Evolutionary conservation across 1,284 basidiomycete species (phyloP).

Genomic region (Kalmanozyma brasiliensis): DNA sequence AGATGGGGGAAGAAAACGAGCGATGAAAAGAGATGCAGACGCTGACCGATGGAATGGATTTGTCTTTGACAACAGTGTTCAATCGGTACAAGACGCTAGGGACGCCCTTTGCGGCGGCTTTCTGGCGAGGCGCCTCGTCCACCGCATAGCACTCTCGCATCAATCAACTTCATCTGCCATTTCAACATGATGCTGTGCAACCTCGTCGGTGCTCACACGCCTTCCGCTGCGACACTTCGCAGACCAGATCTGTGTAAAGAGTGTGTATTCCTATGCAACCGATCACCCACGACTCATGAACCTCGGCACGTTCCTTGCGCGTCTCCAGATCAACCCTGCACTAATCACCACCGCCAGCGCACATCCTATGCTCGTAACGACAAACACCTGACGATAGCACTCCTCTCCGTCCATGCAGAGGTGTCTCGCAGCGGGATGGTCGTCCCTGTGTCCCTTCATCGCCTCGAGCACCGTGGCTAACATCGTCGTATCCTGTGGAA

Average conservation of each 20-base stretch:
- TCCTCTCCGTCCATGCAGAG: constrained; percentile 62
- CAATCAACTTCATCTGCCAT: too few relatives aligned
- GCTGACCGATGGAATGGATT: neutral
- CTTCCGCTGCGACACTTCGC: too few relatives aligned
- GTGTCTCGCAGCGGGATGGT: constrained; percentile 29
- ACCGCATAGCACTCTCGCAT: neutral
- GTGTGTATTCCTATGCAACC: neutral
- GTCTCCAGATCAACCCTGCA: constrained; percentile 46
- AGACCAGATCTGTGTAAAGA: too few relatives aligned
- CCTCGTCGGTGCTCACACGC: too few relatives aligned
- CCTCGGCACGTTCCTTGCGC: constrained; percentile 17
- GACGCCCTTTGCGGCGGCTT: constrained; percentile 9
- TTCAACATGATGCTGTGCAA: too few relatives aligned
- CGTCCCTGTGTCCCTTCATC: neutral
- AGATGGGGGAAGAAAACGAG: neutral
- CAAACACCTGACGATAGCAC: constrained; percentile 64
- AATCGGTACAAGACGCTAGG: constrained; percentile 24
- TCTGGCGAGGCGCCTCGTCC: constrained; percentile 16
- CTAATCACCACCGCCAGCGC: constrained; percentile 46
- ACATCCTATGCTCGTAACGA: constrained; percentile 54
- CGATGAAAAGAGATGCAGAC: too few relatives aligned
- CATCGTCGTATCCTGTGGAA: constrained; percentile 11
- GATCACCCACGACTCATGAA: constrained; percentile 8
- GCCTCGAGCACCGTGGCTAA: neutral
- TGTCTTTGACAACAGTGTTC: constrained; percentile 21